Evolutionary conservation across 305 asterid species (phyloP).

Genomic region (Striga hermonthica): DNA sequence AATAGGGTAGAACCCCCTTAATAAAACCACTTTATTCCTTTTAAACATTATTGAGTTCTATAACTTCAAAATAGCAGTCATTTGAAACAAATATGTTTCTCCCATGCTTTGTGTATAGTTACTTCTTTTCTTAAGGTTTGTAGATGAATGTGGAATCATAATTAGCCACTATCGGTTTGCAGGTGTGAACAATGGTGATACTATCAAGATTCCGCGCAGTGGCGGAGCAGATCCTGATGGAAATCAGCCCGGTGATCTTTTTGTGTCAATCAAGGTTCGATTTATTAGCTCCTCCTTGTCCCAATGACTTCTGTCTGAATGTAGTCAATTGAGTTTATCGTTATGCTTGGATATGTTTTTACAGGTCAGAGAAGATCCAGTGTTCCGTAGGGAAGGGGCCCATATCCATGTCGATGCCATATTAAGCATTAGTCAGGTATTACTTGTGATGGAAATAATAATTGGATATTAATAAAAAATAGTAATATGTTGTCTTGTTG

Average conservation of each 20-base stretch:
- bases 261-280: slow-evolving; percentile 66
- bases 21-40: slow-evolving; percentile 2
- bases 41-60: no score
- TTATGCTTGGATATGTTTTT: slow-evolving; percentile 22
- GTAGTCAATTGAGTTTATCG: not conserved
- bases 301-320: slow-evolving; percentile 2
- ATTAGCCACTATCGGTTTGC: slow-evolving; percentile 30
- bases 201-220: slow-evolving; percentile 60
- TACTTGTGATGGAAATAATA: slow-evolving; percentile 4
- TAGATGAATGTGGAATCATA: slow-evolving; percentile 18
- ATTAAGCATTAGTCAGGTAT: slow-evolving; percentile 84
- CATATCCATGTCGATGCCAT: slow-evolving; percentile 86
- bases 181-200: slow-evolving; percentile 83
- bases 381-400: slow-evolving; percentile 90
- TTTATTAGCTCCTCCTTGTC: slow-evolving; percentile 18
- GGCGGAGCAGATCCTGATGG: slow-evolving; percentile 99
- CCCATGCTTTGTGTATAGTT: not conserved
- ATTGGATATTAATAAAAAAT: not conserved
- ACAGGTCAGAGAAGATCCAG: slow-evolving; percentile 95
- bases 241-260: slow-evolving; percentile 81
- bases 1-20: not conserved
- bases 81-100: slow-evolving; percentile 13
- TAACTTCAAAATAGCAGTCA: not conserved
- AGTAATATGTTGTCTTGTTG: not conserved
- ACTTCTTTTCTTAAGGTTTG: slow-evolving; percentile 15